These are phyloP conservation scores for Pyrus communis DNA, from an alignment of 306 rosid genomes.

Conservation along the genomic window DNA sequence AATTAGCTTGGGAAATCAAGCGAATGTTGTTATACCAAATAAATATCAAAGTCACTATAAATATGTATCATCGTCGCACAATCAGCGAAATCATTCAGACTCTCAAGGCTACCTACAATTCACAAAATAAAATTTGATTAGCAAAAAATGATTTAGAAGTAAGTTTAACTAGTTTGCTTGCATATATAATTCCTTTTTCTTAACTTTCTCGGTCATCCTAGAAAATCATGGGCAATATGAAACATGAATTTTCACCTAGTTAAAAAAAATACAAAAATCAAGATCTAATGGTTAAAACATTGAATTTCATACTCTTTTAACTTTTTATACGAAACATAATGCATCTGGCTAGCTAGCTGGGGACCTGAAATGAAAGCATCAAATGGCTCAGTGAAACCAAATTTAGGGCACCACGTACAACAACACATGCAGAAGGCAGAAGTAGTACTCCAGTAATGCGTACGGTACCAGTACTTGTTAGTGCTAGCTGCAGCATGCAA, in stretches of 20 bases:
- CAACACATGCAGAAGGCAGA: neutral
- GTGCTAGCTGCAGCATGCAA: neutral
- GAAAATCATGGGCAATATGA: no score
- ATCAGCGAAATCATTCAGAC: no score
- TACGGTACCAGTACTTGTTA: neutral
- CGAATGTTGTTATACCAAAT: no score
- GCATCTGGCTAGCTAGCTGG: neutral
- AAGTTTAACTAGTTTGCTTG: neutral
- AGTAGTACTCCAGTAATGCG: neutral
- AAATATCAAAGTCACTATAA: neutral
- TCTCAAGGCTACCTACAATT: no score
- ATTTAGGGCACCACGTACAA: conserved; percentile 16
- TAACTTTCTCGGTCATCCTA: neutral
- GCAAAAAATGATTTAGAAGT: neutral
- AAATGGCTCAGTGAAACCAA: conserved; percentile 15
- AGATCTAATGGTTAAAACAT: no score
- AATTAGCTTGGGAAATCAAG: neutral
- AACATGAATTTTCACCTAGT: no score
- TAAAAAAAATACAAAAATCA: no score
- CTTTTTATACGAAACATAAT: no score
- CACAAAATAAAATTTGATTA: no score
- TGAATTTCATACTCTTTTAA: no score
- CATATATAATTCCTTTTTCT: neutral
- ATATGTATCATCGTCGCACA: no score
- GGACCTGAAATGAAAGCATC: neutral